Conservation (phyloP, 768 basidiomycete species). For the Fibroporia radiculosa region DNA sequence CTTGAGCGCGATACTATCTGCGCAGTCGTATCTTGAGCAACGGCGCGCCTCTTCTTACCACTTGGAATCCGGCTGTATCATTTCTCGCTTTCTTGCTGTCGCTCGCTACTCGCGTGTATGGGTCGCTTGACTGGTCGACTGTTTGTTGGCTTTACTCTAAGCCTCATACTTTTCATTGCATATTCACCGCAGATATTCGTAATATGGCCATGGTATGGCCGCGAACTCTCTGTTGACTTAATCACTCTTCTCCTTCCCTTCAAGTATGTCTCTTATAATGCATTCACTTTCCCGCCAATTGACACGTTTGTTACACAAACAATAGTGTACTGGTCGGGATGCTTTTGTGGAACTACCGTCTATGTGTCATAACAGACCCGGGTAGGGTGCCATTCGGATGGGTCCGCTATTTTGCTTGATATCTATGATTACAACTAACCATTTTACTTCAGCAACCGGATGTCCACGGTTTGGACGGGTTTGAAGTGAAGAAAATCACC, state of each 20-base stretch:
- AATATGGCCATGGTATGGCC: constrained; percentile 90
- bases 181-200: constrained; percentile 87
- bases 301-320: not conserved
- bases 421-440: too few relatives aligned
- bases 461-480: constrained; percentile 52
- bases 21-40: too few relatives aligned
- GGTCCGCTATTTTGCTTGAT: constrained; percentile 37
- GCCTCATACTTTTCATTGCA: constrained; percentile 79
- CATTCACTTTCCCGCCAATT: too few relatives aligned
- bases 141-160: constrained; percentile 60
- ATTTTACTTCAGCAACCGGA: constrained; percentile 66
- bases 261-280: constrained; percentile 53
- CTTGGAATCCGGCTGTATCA: too few relatives aligned
- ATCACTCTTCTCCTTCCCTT: constrained; percentile 76
- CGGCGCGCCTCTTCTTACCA: too few relatives aligned
- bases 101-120: constrained; percentile 23
- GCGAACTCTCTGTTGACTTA: constrained; percentile 64
- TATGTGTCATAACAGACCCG: constrained; percentile 78
- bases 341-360: constrained; percentile 83
- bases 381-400: constrained; percentile 73
- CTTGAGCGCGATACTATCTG: too few relatives aligned
- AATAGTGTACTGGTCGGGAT: constrained; percentile 65
- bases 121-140: constrained; percentile 48
- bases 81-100: not conserved
- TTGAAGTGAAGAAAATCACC: constrained; percentile 87